These are phyloP conservation scores for Yamadazyma friedrichii DNA, from an alignment of 1,139 yeast genomes.

Conservation along the genomic window DNA sequence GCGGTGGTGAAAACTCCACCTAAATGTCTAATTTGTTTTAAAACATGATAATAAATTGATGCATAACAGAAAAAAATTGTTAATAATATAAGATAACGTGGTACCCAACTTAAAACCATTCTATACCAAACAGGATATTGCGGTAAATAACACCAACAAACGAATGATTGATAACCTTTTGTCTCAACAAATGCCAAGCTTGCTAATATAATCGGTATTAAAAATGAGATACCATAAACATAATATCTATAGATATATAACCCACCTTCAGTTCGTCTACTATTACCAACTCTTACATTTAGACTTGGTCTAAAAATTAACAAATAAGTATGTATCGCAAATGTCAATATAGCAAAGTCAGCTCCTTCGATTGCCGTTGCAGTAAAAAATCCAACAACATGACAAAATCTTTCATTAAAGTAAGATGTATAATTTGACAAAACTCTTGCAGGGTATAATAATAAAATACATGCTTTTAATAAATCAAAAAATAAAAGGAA, in stretches of 20 bases:
- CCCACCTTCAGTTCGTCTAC: constrained; percentile 64
- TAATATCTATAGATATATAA: constrained; percentile 57
- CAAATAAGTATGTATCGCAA: constrained; percentile 81
- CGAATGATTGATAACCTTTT: constrained; percentile 59
- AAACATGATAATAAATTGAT: constrained; percentile 72
- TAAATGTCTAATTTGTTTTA: constrained; percentile 53
- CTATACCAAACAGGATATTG: constrained; percentile 73
- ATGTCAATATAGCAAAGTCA: constrained; percentile 77
- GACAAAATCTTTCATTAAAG: constrained; percentile 56
- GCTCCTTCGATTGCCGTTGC: constrained; percentile 85
- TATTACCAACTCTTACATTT: constrained; percentile 43
- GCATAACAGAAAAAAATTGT: constrained; percentile 65
- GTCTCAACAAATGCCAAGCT: constrained; percentile 62
- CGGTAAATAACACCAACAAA: constrained; percentile 84
- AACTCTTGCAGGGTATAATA: constrained; percentile 70
- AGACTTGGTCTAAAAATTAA: constrained; percentile 63
- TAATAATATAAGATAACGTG: constrained; percentile 67
- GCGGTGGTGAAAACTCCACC: constrained; percentile 46
- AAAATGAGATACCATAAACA: constrained; percentile 58
- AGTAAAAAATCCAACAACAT: constrained; percentile 82
- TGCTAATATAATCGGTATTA: constrained; percentile 69
- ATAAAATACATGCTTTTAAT: constrained; percentile 66
- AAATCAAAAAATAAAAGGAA: constrained; percentile 70
- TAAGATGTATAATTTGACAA: constrained; percentile 49
- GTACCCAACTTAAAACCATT: constrained; percentile 76